These are phyloP conservation scores for Zygotorulaspora danielsina DNA, from an alignment of 805 yeast species.

Conservation along the genomic window DNA sequence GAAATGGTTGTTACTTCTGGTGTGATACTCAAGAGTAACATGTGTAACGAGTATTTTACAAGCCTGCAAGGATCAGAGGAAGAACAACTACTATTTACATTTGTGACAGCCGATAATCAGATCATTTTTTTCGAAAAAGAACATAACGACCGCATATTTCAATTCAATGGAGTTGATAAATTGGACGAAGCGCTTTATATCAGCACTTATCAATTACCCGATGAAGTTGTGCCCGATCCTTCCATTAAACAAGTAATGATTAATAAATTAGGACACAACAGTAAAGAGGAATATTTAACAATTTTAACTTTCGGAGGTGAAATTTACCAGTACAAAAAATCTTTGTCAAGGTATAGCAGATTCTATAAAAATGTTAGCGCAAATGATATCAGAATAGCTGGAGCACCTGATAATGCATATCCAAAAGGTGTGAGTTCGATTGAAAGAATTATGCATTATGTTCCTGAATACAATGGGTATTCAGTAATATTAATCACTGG, in stretches of 20 bases:
- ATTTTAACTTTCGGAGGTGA: conserved; percentile 81
- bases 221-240: conserved; percentile 59
- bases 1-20: conserved; percentile 65
- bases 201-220: conserved; percentile 34
- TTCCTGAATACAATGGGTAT: conserved; percentile 54
- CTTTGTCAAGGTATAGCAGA: conserved; percentile 21
- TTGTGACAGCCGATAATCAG: conserved; percentile 75
- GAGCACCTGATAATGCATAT: conserved; percentile 78
- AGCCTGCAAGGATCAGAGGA: conserved; percentile 24
- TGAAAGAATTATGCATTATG: conserved; percentile 61
- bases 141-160: conserved; percentile 40
- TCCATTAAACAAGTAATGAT: conserved; percentile 64
- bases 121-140: conserved; percentile 58
- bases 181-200: conserved; percentile 40
- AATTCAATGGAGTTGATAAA: conserved; percentile 37
- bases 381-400: conserved; percentile 49
- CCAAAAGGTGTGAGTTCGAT: conserved; percentile 56
- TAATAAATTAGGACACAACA: conserved; percentile 58
- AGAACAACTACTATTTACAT: conserved; percentile 46
- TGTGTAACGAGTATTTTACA: conserved; percentile 41
- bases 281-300: conserved; percentile 59
- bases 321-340: conserved; percentile 59
- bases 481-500: conserved; percentile 70
- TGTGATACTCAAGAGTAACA: conserved; percentile 50
- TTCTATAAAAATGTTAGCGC: conserved; percentile 24